These are phyloP conservation scores for Bretschneidera sinensis DNA, from an alignment of 345 rosid genomes.

Conservation along the genomic window DNA sequence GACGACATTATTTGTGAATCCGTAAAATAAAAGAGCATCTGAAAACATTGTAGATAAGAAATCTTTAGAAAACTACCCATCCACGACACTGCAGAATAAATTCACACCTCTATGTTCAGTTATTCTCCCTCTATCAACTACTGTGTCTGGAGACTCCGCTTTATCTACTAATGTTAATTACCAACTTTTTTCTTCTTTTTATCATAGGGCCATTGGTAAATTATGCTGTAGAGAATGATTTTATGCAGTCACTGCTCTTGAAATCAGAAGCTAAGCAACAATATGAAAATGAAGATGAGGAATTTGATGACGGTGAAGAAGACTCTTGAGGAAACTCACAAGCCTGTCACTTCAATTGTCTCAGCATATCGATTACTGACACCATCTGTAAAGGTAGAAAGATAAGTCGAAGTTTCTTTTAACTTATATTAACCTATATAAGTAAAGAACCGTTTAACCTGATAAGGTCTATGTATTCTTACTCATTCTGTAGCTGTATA, in stretches of 20 bases:
- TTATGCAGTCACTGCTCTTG: conserved; percentile 40
- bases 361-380: conserved; percentile 69
- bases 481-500: too few species aligned
- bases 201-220: conserved; percentile 32
- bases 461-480: too few species aligned
- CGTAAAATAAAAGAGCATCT: too few species aligned
- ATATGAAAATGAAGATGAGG: conserved; percentile 41
- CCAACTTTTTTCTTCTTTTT: not conserved
- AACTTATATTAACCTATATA: not conserved
- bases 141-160: not conserved
- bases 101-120: too few species aligned
- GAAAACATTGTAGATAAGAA: too few species aligned
- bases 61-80: too few species aligned
- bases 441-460: too few species aligned
- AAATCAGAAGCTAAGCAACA: conserved; percentile 29
- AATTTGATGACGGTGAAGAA: conserved; percentile 43
- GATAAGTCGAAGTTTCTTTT: not conserved
- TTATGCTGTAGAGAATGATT: conserved; percentile 49
- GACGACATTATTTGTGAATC: too few species aligned
- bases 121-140: too few species aligned
- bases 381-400: conserved; percentile 62
- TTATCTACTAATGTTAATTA: not conserved
- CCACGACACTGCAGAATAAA: too few species aligned
- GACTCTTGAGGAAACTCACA: conserved; percentile 33
- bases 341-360: conserved; percentile 54